Percentiles rank a stretch among this genome's conserved stretches.
phyloP scores from a whole-genome alignment of 164 flowering plant genomes.

The Protea cynaroides region DNA sequence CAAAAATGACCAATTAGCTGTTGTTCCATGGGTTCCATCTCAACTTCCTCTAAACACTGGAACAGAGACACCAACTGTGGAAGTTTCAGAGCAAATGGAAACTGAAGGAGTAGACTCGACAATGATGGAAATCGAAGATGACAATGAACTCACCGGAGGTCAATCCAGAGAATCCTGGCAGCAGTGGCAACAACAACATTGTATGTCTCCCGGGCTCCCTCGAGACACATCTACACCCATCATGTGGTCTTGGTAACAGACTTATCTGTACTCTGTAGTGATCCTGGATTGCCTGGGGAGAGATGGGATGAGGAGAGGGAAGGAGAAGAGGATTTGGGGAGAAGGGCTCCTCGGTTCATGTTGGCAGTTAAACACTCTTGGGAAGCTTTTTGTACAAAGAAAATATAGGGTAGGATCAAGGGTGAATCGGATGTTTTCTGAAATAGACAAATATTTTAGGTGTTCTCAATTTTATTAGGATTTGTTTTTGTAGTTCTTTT shows the following conservation, averaged over 20 bases:
- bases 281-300: not conserved
- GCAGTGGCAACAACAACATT: slow-evolving; percentile 57
- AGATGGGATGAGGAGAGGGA: not conserved
- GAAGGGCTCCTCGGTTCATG: too few species aligned
- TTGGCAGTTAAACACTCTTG: not conserved
- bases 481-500: too few species aligned
- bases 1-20: slow-evolving; percentile 32
- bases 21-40: slow-evolving; percentile 55
- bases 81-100: slow-evolving; percentile 41
- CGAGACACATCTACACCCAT: slow-evolving; percentile 41
- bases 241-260: slow-evolving; percentile 37
- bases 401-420: too few species aligned
- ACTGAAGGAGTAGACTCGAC: slow-evolving; percentile 27
- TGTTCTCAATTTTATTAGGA: too few species aligned
- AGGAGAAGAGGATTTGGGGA: too few species aligned
- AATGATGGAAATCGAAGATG: slow-evolving; percentile 51
- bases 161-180: slow-evolving; percentile 28
- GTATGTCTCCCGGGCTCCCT: slow-evolving; percentile 52
- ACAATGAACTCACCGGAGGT: not conserved
- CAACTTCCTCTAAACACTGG: slow-evolving; percentile 17
- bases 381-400: not conserved
- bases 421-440: too few species aligned
- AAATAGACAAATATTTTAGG: too few species aligned
- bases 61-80: not conserved
- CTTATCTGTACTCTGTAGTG: not conserved